These are phyloP conservation scores for Arachis hypogaea DNA, from an alignment of 306 rosid species.

Conservation along the genomic window DNA sequence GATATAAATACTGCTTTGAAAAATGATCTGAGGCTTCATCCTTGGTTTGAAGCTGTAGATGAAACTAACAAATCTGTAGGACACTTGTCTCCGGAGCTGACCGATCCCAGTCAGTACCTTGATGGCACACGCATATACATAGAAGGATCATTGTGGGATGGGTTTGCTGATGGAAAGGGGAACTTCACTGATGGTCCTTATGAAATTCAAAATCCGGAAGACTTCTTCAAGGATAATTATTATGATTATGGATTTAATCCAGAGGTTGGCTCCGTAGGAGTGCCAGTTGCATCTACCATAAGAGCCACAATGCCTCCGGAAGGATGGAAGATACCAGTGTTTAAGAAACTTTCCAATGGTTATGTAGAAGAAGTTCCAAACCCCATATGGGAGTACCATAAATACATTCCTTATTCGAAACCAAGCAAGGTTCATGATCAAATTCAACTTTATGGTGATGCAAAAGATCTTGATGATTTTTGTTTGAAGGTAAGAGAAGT, in stretches of 20 bases:
- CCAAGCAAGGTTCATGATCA: constrained; percentile 83
- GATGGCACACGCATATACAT: constrained; percentile 90
- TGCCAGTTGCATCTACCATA: constrained; percentile 92
- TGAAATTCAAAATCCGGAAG: constrained; percentile 90
- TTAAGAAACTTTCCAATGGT: constrained; percentile 65
- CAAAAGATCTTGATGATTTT: constrained; percentile 88
- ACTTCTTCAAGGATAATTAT: constrained; percentile 64
- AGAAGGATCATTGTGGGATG: constrained; percentile 94
- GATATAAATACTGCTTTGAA: constrained; percentile 76
- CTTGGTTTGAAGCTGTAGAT: constrained; percentile 50
- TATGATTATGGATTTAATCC: constrained; percentile 89
- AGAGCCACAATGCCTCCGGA: constrained; percentile 90
- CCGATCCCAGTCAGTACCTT: constrained; percentile 84
- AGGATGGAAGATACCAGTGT: constrained; percentile 89
- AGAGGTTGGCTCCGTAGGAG: constrained; percentile 91
- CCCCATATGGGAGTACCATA: constrained; percentile 95
- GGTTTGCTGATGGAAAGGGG: constrained; percentile 92
- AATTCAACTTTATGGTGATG: constrained; percentile 78
- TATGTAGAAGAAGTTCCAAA: constrained; percentile 85
- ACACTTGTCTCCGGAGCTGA: constrained; percentile 26
- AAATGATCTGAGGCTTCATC: constrained; percentile 79
- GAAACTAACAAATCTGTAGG: constrained; percentile 42
- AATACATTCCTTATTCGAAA: constrained; percentile 89
- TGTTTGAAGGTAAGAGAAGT: constrained; percentile 70
- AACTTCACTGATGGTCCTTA: constrained; percentile 89